Base-by-base conservation (phyloP, 73 alveolate species). In the Paramecium caudatum region DNA sequence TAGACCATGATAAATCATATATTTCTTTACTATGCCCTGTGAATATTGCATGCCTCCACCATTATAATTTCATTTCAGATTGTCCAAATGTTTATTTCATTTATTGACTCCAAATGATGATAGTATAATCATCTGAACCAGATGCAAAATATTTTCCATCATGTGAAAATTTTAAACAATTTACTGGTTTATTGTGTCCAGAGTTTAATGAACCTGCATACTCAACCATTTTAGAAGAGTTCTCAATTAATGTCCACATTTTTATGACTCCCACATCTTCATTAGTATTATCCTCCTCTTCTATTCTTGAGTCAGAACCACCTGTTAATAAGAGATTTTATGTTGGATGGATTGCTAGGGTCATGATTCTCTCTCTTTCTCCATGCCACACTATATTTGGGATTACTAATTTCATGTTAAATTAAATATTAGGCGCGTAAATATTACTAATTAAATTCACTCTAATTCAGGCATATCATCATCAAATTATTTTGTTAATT, bases 321-420 rank as follows among this genome's bases (percentile, higher is more conserved):
- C 97, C 94, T 8, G 99, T 97, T 4, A 94, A 95, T 12, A 95
- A 91, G 65, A 55, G 85, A 69, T 95, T 97, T 27, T 98, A 74
- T 68, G 90, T 87, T 6, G 99, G 99, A 87, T 94, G 95, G 91
- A 97, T 93, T 61, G 96, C 99, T 36, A 96, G 91, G 34, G 99
- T 92, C 95, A 91, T 87, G 36, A 97, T 97, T 36, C 98, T 78
- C 49, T 96, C 98, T 39, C 95, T 82, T 87, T 96, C 94, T 87
- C 98, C 99, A 90, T 97, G 99, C 99, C 99, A 97, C 90, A 87
- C 90, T 45, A 97, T 97, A 93, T 92, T 97, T 62, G 98, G 98
- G 39, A 95, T 84, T 23, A 65, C 49, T 30, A 65, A 65, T 36
- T 65, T 36, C 83, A 65, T 55, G 80, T 55, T 55, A 12, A 55